Conservation (phyloP, 179 eudicot genomes). For the Camellia oleifera region DNA sequence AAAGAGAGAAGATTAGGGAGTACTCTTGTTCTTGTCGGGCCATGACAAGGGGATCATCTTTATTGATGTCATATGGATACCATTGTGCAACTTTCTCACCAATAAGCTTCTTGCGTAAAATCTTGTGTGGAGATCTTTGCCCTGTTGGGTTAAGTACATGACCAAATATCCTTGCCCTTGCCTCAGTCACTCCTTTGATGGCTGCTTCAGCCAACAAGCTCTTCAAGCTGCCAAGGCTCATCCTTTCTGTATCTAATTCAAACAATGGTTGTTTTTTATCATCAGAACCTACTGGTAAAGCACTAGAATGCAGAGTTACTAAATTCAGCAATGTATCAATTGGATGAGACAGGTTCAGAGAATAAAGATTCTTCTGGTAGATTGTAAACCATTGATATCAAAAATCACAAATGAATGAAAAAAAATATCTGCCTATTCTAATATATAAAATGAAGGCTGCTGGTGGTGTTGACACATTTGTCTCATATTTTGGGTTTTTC, state of each 20-base stretch:
- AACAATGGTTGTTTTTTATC: neutral
- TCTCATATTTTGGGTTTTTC: no score
- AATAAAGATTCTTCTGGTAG: neutral
- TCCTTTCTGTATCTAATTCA: constrained; percentile 15
- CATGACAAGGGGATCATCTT: constrained; percentile 70
- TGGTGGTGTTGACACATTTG: no score
- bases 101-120: constrained; percentile 77
- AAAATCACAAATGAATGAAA: neutral
- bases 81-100: constrained; percentile 80
- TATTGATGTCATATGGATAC: constrained; percentile 77
- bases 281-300: neutral
- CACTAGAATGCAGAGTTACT: neutral
- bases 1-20: constrained; percentile 8
- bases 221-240: constrained; percentile 45
- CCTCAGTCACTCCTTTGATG: constrained; percentile 60
- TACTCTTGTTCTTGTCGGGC: constrained; percentile 63
- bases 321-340: neutral
- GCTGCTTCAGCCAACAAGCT: constrained; percentile 53
- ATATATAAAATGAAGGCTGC: no score
- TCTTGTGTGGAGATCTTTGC: constrained; percentile 66
- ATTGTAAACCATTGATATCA: neutral
- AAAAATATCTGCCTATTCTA: neutral
- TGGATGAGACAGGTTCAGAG: neutral
- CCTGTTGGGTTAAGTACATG: constrained; percentile 76
- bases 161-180: constrained; percentile 78